Conservation (phyloP, 352 stramenopile species). For the Globisporangium spinosum region DNA sequence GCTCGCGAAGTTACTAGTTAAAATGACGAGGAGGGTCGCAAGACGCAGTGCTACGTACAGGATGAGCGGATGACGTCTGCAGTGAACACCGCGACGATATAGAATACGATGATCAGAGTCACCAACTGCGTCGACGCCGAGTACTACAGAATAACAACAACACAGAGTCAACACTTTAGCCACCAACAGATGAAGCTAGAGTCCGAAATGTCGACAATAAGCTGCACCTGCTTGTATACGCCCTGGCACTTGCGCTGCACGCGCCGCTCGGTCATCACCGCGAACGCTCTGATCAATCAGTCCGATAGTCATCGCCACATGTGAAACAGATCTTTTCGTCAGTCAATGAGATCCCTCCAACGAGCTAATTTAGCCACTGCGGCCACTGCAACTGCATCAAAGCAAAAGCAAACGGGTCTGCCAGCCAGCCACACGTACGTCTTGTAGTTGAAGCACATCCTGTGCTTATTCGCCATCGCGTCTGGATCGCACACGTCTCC, state of each 20-base stretch:
- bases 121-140: constrained; percentile 46
- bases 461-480: not conserved
- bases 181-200: not conserved
- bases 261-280: constrained; percentile 50
- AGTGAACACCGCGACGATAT: constrained; percentile 46
- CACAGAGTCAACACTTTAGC: not conserved
- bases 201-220: too few relatives aligned
- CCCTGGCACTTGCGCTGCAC: constrained; percentile 51
- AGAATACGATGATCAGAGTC: constrained; percentile 53
- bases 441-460: constrained; percentile 6
- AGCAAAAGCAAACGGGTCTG: not conserved
- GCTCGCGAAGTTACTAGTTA: too few relatives aligned
- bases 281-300: constrained; percentile 26
- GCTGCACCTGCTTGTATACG: constrained; percentile 48
- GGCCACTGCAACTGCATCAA: not conserved
- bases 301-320: not conserved
- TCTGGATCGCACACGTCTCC: not conserved
- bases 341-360: not conserved
- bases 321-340: not conserved
- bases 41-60: constrained; percentile 1
- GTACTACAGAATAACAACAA: constrained; percentile 23
- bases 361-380: not conserved
- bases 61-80: constrained; percentile 20
- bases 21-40: too few relatives aligned
- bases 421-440: constrained; percentile 1